Evolutionary conservation across 306 rosid species (phyloP).

Genomic region (Carpinus fangiana): DNA sequence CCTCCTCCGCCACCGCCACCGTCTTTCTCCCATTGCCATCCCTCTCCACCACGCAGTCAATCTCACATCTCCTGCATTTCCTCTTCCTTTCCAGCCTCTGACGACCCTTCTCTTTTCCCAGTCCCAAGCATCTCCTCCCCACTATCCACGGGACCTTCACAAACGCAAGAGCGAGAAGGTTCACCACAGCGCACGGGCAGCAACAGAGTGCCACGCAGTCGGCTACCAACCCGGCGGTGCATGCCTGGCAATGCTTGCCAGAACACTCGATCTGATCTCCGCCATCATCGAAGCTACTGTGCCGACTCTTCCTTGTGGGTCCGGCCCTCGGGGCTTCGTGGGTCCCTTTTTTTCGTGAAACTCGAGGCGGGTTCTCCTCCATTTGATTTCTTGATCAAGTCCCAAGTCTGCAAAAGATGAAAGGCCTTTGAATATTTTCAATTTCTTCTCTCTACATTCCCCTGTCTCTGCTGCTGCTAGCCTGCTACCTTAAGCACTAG

Average conservation of each 20-base stretch:
- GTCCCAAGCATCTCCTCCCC: slow-evolving; percentile 51
- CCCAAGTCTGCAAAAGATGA: slow-evolving; percentile 28
- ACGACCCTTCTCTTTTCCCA: slow-evolving; percentile 32
- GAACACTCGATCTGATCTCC: slow-evolving; percentile 62
- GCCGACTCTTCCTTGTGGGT: slow-evolving; percentile 12
- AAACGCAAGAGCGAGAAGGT: slow-evolving; percentile 53
- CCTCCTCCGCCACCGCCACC: slow-evolving; percentile 16
- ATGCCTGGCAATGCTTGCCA: slow-evolving; percentile 51
- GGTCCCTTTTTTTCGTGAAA: slow-evolving; percentile 23
- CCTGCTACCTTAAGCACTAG: not conserved
- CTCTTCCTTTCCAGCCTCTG: slow-evolving; percentile 2
- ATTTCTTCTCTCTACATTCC: not conserved
- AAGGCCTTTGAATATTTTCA: not conserved
- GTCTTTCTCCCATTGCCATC: not conserved
- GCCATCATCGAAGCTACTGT: slow-evolving; percentile 25
- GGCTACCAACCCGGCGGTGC: slow-evolving; percentile 55
- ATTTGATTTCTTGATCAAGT: slow-evolving; percentile 21
- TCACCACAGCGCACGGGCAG: slow-evolving; percentile 72
- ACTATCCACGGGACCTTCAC: slow-evolving; percentile 64
- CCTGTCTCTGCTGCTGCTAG: not conserved
- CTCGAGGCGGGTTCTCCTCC: slow-evolving; percentile 29
- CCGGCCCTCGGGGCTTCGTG: slow-evolving; percentile 4
- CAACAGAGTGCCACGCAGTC: slow-evolving; percentile 82
- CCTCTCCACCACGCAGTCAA: slow-evolving; percentile 27
- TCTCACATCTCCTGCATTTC: slow-evolving; percentile 14